Evolutionary conservation across 2,329 filamentous ascomycete species (phyloP).

Genomic region (Cordyceps militaris): DNA sequence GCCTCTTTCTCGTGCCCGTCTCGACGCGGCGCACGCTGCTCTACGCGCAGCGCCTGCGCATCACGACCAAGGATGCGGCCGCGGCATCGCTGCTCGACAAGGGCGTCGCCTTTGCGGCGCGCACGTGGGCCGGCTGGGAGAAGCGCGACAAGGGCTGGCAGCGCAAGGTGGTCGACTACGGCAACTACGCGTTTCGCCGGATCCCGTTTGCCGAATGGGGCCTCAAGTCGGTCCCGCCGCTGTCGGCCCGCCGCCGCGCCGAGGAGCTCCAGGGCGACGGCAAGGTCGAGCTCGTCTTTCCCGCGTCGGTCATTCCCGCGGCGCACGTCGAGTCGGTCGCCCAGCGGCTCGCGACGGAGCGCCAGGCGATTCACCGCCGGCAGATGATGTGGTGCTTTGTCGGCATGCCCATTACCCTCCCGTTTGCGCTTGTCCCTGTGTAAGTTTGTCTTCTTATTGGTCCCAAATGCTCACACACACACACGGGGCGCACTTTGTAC

Average conservation of each 20-base stretch:
- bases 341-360: slow-evolving; percentile 65
- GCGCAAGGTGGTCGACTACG: slow-evolving; percentile 75
- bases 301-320: slow-evolving; percentile 59
- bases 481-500: neutral
- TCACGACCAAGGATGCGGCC: slow-evolving; percentile 41
- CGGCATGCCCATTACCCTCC: slow-evolving; percentile 75
- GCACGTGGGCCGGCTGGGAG: slow-evolving; percentile 83
- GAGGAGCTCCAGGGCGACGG: slow-evolving; percentile 57
- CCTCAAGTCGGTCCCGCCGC: slow-evolving; percentile 83
- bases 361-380: slow-evolving; percentile 68
- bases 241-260: slow-evolving; percentile 58
- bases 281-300: slow-evolving; percentile 70
- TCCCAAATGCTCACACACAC: neutral
- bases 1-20: slow-evolving; percentile 87
- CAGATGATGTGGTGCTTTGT: slow-evolving; percentile 74
- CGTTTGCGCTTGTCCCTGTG: slow-evolving; percentile 80
- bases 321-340: slow-evolving; percentile 60
- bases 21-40: slow-evolving; percentile 86
- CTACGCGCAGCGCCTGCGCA: slow-evolving; percentile 74
- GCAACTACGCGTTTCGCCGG: slow-evolving; percentile 75
- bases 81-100: slow-evolving; percentile 56
- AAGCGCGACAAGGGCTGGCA: slow-evolving; percentile 81
- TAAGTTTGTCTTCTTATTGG: slow-evolving; percentile 42
- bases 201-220: slow-evolving; percentile 98
- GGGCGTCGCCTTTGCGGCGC: slow-evolving; percentile 61